Percentiles rank a stretch among this genome's conserved stretches.
phyloP scores from a whole-genome alignment of 2,329 filamentous ascomycete species.

The Colletotrichum godetiae region DNA sequence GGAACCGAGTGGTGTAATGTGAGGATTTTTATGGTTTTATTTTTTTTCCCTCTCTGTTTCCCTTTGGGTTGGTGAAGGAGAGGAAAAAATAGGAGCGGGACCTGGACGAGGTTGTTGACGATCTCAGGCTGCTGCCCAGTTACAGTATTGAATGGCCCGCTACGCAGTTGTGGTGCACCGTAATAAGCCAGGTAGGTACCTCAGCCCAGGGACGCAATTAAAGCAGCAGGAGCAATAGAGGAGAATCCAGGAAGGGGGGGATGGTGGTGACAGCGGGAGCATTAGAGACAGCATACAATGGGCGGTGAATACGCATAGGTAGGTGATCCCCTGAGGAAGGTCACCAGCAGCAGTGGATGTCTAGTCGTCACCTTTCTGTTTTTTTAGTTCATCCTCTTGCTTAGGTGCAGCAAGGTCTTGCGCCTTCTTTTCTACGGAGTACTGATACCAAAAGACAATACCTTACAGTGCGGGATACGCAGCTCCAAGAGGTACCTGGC shows the following conservation, averaged over 20 bases:
- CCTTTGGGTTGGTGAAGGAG: slow-evolving; percentile 7
- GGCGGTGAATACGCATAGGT: neutral
- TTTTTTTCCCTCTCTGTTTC: slow-evolving; percentile 2
- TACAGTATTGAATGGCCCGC: neutral
- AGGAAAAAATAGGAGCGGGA: slow-evolving; percentile 19
- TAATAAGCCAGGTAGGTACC: neutral
- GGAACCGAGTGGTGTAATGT: neutral
- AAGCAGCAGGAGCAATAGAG: neutral
- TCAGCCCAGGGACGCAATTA: neutral
- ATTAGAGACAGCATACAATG: neutral
- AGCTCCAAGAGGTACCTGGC: neutral
- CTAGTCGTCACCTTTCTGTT: neutral
- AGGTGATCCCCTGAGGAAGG: neutral
- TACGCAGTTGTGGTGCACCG: neutral
- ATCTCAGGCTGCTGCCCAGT: slow-evolving; percentile 7
- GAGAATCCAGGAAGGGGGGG: neutral
- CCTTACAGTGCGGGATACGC: neutral
- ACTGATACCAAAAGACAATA: neutral
- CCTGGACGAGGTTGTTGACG: slow-evolving; percentile 31
- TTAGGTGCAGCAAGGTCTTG: neutral
- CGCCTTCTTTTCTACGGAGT: neutral
- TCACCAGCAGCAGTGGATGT: neutral
- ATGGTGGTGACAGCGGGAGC: neutral
- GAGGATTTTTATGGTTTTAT: neutral
- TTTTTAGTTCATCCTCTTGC: neutral